Conservation (phyloP, 2,329 filamentous ascomycete genomes). For the Talaromyces verruculosus region DNA sequence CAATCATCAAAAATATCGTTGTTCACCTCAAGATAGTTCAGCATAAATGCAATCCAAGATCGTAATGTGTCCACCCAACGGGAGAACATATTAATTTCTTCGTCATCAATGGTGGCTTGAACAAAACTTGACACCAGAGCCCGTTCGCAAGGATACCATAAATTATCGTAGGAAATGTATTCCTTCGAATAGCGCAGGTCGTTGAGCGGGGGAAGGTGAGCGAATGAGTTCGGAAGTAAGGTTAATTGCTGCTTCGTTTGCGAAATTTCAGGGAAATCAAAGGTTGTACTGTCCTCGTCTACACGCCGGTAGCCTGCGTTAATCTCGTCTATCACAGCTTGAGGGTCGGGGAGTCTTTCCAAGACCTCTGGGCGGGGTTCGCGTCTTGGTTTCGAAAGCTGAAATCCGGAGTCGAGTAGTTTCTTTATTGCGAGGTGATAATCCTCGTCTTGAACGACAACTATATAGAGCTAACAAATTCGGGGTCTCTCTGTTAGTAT, state of each 20-base stretch:
- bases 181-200: background rate
- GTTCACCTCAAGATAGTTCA: constrained; percentile 6
- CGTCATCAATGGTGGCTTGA: background rate
- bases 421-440: background rate
- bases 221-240: constrained; percentile 2
- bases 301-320: background rate
- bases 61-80: background rate
- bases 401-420: background rate
- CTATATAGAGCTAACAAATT: background rate
- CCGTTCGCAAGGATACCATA: constrained; percentile 5
- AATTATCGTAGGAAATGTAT: constrained; percentile 1
- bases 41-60: background rate
- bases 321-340: constrained; percentile 6
- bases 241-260: background rate
- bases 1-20: constrained; percentile 10
- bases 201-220: background rate
- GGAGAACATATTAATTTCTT: background rate
- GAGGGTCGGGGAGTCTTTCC: background rate
- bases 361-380: background rate
- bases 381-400: constrained; percentile 1
- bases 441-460: constrained; percentile 4
- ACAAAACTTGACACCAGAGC: constrained; percentile 4
- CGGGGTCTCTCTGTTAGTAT: background rate
- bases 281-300: background rate
- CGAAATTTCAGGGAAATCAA: background rate